A percentile compares a stretch with the other conserved stretches of the same genome.
phyloP scores from a whole-genome alignment of 2,329 filamentous ascomycete species.

The Ambrosiella xylebori region DNA sequence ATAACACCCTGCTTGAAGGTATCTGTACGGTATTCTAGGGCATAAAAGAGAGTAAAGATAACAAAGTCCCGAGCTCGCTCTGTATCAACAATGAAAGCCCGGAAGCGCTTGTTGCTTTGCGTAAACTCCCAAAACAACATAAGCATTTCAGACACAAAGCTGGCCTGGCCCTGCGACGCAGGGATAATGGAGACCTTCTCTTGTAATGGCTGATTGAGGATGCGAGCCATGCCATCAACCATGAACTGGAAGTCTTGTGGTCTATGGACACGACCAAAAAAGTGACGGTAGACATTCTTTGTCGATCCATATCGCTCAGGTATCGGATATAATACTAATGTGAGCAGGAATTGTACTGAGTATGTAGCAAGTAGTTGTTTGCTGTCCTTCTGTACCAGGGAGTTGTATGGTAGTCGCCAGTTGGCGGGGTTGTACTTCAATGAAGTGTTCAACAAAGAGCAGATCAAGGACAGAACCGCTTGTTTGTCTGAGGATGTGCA shows the following conservation, averaged over 20 bases:
- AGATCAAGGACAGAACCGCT: constrained; percentile 72
- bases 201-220: constrained; percentile 83
- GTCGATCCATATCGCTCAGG: constrained; percentile 54
- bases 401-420: constrained; percentile 89
- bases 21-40: constrained; percentile 74
- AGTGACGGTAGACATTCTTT: constrained; percentile 90
- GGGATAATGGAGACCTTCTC: constrained; percentile 78
- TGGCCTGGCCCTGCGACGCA: constrained; percentile 31
- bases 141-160: constrained; percentile 82
- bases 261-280: constrained; percentile 73
- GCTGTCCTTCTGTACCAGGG: constrained; percentile 56
- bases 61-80: constrained; percentile 86
- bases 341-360: constrained; percentile 75
- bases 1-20: constrained; percentile 79
- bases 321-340: constrained; percentile 70
- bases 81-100: constrained; percentile 92
- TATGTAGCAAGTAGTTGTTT: constrained; percentile 85
- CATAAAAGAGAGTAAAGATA: constrained; percentile 79
- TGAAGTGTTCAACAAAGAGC: constrained; percentile 84
- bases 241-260: constrained; percentile 97
- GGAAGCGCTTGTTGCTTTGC: constrained; percentile 94
- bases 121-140: constrained; percentile 96
- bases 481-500: constrained; percentile 82
- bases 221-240: constrained; percentile 81
- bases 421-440: constrained; percentile 90